Evolutionary conservation across 2,329 filamentous ascomycete genomes (phyloP), one percentile per base, ranked within the genome.

Genomic region (Colletotrichum zoysiae): DNA sequence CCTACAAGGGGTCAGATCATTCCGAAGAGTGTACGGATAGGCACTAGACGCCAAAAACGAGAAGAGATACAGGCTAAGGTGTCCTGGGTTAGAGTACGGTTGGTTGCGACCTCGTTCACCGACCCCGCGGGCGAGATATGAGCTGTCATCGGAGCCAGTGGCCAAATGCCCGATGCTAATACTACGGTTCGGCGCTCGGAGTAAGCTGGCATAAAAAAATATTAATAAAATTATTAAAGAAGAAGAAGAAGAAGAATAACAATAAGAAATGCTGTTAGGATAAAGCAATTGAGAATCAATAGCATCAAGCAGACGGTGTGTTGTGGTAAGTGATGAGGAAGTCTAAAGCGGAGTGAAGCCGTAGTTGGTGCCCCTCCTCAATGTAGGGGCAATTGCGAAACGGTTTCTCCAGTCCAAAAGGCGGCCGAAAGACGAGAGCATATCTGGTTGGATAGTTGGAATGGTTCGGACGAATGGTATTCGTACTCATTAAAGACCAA

Each of bases 71-170:
- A 57, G 23, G 50, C 33, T 23, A 48, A 48, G 40, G 35, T 50
- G 23, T 50, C n/a, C 16, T 20, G 23, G 38, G 62, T 20, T 57
- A 33, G 33, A 58, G 35, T 33, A 44, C 40, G 61, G 48, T 53
- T 42, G 62, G 48, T 20, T 55, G 18, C 23, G 33, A 16, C 18
- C n/a, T 14, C 57, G 57, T 65, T 44, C 59, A 62, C 51, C 59
- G 51, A 57, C 57, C 60, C 56, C 33, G 30, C 59, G 35, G 59
- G 26, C 44, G 50, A 61, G 23, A 57, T 59, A 33, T 69, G 69
- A 63, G 65, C 58, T 69, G 65, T 71, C 65, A 71, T 42, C 65
- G 30, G 51, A 3, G n/a, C n/a, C 23, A 57, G 53, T 38, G 23
- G 20, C 23, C 8, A 50, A 14, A 40, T 33, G 18, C 18, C 38